phyloP scores from a whole-genome alignment of 768 basidiomycete species.

The Pisolithus tinctorius region DNA sequence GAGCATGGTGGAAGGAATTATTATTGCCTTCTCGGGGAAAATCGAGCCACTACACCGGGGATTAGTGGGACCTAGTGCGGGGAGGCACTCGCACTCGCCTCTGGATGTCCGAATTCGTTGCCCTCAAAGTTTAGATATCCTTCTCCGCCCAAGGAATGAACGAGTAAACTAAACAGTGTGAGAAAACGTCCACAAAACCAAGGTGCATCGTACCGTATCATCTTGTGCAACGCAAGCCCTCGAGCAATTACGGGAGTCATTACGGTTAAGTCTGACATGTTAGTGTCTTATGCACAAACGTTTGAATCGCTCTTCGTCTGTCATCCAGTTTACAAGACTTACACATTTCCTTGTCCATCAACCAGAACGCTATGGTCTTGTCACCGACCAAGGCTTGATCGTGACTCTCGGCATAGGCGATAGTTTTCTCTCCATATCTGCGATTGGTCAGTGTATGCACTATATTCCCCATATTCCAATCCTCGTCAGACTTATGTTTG shows the following conservation, averaged over 20 bases:
- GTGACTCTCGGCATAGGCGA: slow-evolving; percentile 93
- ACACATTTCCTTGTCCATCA: slow-evolving; percentile 99
- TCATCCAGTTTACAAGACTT: slow-evolving; percentile 23
- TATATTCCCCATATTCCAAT: slow-evolving; percentile 86
- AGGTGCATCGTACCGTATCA: slow-evolving; percentile 69
- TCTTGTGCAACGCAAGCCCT: slow-evolving; percentile 91
- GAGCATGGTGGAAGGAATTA: slow-evolving; percentile 95
- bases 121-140: slow-evolving; percentile 98
- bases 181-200: not conserved
- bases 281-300: slow-evolving; percentile 52
- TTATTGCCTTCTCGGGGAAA: slow-evolving; percentile 95
- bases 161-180: slow-evolving; percentile 55
- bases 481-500: slow-evolving; percentile 82
- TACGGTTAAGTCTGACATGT: slow-evolving; percentile 85
- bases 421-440: slow-evolving; percentile 81
- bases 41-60: slow-evolving; percentile 80
- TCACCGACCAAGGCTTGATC: slow-evolving; percentile 98
- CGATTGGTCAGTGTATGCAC: slow-evolving; percentile 88
- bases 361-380: slow-evolving; percentile 98
- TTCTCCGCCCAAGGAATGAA: slow-evolving; percentile 92
- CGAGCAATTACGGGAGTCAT: slow-evolving; percentile 83
- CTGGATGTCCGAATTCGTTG: slow-evolving; percentile 98
- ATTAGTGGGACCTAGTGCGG: not conserved
- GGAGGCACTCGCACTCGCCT: slow-evolving; percentile 40
- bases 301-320: not conserved